Evolutionary conservation across 129 eudicot species (phyloP).

Genomic region (Lonicera japonica): DNA sequence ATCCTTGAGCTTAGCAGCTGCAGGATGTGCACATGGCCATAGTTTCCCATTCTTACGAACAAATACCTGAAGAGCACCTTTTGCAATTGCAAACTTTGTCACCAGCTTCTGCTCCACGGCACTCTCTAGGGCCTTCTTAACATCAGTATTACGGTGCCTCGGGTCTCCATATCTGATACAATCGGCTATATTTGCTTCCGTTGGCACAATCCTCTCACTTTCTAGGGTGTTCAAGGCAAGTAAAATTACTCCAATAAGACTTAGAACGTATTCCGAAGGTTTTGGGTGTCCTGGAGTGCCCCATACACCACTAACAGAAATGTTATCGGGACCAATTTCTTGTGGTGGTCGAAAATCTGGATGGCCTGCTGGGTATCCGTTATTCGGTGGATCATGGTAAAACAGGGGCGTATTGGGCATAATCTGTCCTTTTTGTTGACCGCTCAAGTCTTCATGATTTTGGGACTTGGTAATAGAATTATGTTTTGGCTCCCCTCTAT

Average conservation of each 20-base stretch:
- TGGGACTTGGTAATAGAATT: slow-evolving; percentile 25
- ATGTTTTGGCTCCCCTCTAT: slow-evolving; percentile 40
- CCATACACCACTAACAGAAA: slow-evolving; percentile 46
- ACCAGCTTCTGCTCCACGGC: slow-evolving; percentile 82
- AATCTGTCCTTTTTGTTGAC: slow-evolving; percentile 52
- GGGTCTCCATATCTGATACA: slow-evolving; percentile 77
- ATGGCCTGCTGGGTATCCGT: slow-evolving; percentile 23
- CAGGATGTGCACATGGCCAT: slow-evolving; percentile 80
- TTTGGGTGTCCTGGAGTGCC: slow-evolving; percentile 71
- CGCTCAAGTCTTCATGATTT: slow-evolving; percentile 30
- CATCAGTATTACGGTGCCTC: slow-evolving; percentile 65
- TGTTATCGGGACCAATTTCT: slow-evolving; percentile 20
- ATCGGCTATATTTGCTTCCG: slow-evolving; percentile 70
- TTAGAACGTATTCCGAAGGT: slow-evolving; percentile 75
- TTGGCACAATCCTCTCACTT: slow-evolving; percentile 76
- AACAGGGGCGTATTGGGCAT: slow-evolving; percentile 11
- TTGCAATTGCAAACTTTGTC: slow-evolving; percentile 36
- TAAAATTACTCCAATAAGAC: slow-evolving; percentile 67
- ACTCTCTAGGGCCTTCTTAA: slow-evolving; percentile 74
- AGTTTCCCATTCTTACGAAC: slow-evolving; percentile 66
- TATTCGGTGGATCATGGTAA: slow-evolving; percentile 30
- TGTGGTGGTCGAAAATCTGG: slow-evolving; percentile 31
- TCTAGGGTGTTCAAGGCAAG: slow-evolving; percentile 79
- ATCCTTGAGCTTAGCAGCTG: slow-evolving; percentile 46
- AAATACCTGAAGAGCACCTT: slow-evolving; percentile 50